Base-by-base conservation (phyloP, 305 asterid genomes). In the Fraxinus paxiana region DNA sequence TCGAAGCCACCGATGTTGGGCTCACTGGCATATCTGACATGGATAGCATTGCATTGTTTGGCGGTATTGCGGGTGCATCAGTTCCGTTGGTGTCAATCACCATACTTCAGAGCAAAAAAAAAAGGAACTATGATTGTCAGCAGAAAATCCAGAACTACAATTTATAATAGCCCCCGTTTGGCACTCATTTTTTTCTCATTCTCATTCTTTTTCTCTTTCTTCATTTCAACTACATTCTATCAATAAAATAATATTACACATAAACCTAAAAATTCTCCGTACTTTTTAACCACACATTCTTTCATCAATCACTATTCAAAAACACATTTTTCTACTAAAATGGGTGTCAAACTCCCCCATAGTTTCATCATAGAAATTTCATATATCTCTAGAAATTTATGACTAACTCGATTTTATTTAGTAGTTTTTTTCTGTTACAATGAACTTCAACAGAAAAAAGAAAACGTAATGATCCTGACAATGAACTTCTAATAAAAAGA, bases 1-100 rank as follows among this genome's bases (percentile, higher is more conserved):
- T 86, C 75, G 97, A 91, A 79, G 97, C 92, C 30, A 90, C 93
- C 41, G 93, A 90, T 51, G 97, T 84, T 67, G 92, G 96, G 90
- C 96, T 93, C 31, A 90, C 88, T 13, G 95, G 92, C 91, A 91
- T 86, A 81, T 89, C 93, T 10, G 95, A 89, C 83, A 89, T 86
- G 61, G 92, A 83, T 73, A 92, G 82, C 86, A 89, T 85, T 13
- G 82, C 91, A 81, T 87, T 85, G 73, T 86, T 90, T 28, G 89
- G 88, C 7, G 90, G 91, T 82, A 90, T 77, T 28, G 84, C 67
- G 2, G 92, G 89, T 26, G 90, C 76, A 31, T 88, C 92, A 4
- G 89, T 85, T 77, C 87, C 87, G 34, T 86, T 75, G 41, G 82
- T 83, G 78, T 87, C 93, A 2, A 87, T 89, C 67, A 81, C 85